phyloP scores from a whole-genome alignment of 2,329 filamentous ascomycete species.

The Scedosporium dehoogii region DNA sequence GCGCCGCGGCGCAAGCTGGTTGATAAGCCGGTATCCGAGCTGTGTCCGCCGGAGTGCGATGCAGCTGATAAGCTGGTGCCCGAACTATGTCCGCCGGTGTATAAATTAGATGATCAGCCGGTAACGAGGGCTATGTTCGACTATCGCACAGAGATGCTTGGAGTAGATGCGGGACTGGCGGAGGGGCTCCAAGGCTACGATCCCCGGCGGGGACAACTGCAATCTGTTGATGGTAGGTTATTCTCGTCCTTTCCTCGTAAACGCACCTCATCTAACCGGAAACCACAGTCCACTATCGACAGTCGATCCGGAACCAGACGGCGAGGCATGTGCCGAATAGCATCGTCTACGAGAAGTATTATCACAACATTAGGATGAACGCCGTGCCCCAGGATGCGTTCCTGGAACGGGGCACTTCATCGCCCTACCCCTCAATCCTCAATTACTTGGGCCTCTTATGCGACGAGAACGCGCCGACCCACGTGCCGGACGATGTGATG shows the following conservation, averaged over 20 bases:
- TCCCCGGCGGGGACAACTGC: background rate
- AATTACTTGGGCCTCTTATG: background rate
- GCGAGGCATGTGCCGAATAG: background rate
- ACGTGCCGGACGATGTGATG: background rate
- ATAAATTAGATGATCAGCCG: too few relatives aligned
- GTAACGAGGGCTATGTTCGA: background rate
- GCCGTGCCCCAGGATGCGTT: background rate
- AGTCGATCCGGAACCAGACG: background rate
- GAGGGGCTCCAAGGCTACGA: background rate
- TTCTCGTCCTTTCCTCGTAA: too few relatives aligned
- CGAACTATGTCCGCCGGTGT: too few relatives aligned
- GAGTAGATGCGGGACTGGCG: background rate
- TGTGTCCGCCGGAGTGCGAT: too few relatives aligned
- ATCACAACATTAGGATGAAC: background rate
- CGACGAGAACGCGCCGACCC: background rate
- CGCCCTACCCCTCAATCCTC: background rate
- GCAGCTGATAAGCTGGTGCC: too few relatives aligned
- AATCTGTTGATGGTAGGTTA: background rate
- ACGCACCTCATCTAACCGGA: background rate
- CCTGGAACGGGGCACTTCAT: background rate
- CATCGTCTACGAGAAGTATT: background rate
- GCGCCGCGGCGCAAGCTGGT: background rate
- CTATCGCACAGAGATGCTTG: background rate
- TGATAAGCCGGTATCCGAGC: too few relatives aligned
- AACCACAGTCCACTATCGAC: background rate